Evolutionary conservation across 257 asterid species (phyloP).

Genomic region (Penstemon barbatus): DNA sequence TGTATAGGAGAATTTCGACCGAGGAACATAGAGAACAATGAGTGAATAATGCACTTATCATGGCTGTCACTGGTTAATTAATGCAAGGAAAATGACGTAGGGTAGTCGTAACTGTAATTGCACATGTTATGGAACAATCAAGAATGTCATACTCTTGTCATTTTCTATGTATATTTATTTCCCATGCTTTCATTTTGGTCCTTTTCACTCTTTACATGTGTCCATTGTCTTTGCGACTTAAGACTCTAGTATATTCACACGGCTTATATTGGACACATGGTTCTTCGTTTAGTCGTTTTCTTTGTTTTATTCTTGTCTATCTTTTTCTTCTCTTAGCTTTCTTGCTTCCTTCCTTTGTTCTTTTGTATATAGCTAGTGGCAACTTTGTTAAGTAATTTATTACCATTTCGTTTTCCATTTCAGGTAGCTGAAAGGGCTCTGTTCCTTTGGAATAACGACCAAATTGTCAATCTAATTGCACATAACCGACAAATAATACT

Average conservation of each 20-base stretch:
- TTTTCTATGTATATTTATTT: background rate
- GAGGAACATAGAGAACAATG: background rate
- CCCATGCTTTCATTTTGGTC: no score
- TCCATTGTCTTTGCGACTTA: no score
- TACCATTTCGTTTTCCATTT: background rate
- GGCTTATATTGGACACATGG: no score
- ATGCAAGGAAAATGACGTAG: background rate
- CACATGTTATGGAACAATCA: background rate
- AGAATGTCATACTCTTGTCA: background rate
- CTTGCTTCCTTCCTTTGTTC: no score
- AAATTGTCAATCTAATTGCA: slow-evolving; percentile 59
- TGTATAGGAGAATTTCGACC: background rate
- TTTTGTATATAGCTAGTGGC: no score
- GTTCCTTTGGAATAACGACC: slow-evolving; percentile 82
- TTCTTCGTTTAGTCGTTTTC: no score
- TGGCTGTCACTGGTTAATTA: background rate
- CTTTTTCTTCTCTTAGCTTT: no score
- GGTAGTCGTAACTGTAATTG: background rate
- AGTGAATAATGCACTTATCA: background rate
- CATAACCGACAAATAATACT: slow-evolving; percentile 71
- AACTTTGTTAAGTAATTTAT: background rate
- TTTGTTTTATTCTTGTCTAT: no score
- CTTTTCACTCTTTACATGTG: no score
- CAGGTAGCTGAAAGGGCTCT: slow-evolving; percentile 95
- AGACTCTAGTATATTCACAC: no score